These are phyloP conservation scores for Penicillium canariense DNA, from an alignment of 495 filamentous ascomycete species.

Conservation along the genomic window DNA sequence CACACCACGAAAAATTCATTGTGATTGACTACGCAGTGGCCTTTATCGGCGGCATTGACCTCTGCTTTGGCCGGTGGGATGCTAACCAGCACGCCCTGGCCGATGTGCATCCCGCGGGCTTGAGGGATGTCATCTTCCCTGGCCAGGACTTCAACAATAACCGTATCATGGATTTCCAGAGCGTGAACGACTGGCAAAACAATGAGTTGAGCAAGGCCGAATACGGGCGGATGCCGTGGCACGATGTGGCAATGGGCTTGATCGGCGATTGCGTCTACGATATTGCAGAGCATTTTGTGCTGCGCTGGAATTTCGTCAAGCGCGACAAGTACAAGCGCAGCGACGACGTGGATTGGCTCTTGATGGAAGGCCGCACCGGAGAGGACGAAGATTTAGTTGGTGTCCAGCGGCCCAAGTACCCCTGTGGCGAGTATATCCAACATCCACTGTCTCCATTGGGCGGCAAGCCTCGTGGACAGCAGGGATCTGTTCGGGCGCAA, in stretches of 20 bases:
- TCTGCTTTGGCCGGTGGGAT: conserved; percentile 98
- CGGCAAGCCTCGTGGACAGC: conserved; percentile 50
- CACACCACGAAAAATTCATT: conserved; percentile 95
- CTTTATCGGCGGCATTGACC: conserved; percentile 89
- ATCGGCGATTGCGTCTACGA: conserved; percentile 89
- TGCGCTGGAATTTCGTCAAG: conserved; percentile 96
- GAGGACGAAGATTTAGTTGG: conserved; percentile 79
- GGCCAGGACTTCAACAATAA: conserved; percentile 97
- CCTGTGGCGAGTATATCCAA: conserved; percentile 79
- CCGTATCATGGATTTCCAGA: conserved; percentile 92
- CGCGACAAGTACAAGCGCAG: conserved; percentile 96
- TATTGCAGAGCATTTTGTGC: conserved; percentile 93
- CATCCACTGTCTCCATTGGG: conserved; percentile 70
- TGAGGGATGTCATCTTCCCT: conserved; percentile 85
- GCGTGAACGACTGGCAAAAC: conserved; percentile 84
- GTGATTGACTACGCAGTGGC: conserved; percentile 88
- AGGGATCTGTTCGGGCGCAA: conserved; percentile 78
- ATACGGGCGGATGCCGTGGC: conserved; percentile 96
- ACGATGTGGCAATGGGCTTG: conserved; percentile 88
- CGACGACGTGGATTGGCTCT: conserved; percentile 74
- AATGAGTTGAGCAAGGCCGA: conserved; percentile 93
- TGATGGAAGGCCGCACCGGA: conserved; percentile 73
- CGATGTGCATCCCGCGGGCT: conserved; percentile 81
- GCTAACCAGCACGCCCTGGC: conserved; percentile 77
- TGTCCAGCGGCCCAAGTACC: conserved; percentile 81